These are phyloP conservation scores for Citrullus amarus DNA, from an alignment of 306 rosid genomes.

Conservation along the genomic window DNA sequence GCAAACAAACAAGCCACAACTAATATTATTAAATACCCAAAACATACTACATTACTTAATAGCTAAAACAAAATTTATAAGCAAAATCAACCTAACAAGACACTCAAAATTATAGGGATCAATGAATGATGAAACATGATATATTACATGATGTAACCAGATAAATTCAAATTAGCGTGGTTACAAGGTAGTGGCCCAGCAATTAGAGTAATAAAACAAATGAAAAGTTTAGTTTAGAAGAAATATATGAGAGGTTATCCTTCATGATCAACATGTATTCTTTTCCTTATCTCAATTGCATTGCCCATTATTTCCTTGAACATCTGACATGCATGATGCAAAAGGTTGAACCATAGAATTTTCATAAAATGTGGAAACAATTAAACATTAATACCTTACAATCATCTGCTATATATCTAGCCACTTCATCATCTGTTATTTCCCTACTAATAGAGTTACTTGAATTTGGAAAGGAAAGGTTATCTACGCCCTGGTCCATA, in stretches of 20 bases:
- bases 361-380: background rate
- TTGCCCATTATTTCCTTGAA: background rate
- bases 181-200: background rate
- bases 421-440: slow-evolving; percentile 28
- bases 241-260: background rate
- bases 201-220: background rate
- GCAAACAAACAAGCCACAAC: slow-evolving; percentile 8
- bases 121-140: background rate
- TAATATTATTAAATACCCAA: background rate
- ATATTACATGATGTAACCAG: background rate
- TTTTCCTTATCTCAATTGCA: slow-evolving; percentile 1
- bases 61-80: background rate
- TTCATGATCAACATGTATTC: background rate
- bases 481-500: slow-evolving; percentile 18
- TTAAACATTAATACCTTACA: slow-evolving; percentile 25
- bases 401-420: slow-evolving; percentile 17
- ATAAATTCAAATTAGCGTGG: background rate
- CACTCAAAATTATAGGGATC: background rate
- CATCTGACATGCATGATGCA: background rate
- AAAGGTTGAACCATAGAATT: background rate
- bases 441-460: slow-evolving; percentile 18
- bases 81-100: background rate
- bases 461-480: slow-evolving; percentile 21
- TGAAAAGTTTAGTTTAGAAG: background rate
- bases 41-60: background rate